Evolutionary conservation across 2,329 filamentous ascomycete genomes (phyloP).

Genomic region (Purpureocillium lavendulum): DNA sequence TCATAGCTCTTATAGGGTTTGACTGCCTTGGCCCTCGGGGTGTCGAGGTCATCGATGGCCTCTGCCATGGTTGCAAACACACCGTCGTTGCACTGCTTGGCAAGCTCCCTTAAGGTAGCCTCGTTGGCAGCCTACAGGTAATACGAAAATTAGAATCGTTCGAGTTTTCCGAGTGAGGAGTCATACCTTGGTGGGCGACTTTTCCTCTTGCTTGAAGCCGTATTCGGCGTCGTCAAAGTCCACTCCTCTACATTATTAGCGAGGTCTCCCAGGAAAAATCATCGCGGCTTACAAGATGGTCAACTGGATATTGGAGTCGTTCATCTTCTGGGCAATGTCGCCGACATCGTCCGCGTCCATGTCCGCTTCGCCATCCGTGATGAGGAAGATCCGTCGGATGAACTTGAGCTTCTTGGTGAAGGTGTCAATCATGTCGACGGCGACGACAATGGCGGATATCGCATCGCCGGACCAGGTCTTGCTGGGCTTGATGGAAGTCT

Average conservation of each 20-base stretch:
- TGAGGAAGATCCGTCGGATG: constrained; percentile 69
- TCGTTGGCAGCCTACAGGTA: constrained; percentile 54
- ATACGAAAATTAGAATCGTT: not conserved
- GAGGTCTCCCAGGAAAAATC: not conserved
- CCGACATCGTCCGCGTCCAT: constrained; percentile 67
- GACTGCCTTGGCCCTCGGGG: constrained; percentile 67
- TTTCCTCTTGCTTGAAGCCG: constrained; percentile 87
- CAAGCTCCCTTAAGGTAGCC: constrained; percentile 52
- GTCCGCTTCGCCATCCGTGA: constrained; percentile 70
- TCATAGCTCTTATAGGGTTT: constrained; percentile 72
- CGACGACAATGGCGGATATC: constrained; percentile 80
- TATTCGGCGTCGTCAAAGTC: constrained; percentile 91
- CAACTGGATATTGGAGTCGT: constrained; percentile 68
- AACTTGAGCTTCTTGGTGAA: constrained; percentile 79
- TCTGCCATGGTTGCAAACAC: constrained; percentile 78
- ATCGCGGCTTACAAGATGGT: constrained; percentile 58
- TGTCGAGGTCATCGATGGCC: constrained; percentile 71
- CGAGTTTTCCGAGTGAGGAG: too few species aligned
- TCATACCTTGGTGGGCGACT: constrained; percentile 59
- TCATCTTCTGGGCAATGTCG: constrained; percentile 65
- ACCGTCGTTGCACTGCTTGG: constrained; percentile 58
- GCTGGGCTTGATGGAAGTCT: constrained; percentile 57
- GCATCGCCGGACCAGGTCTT: constrained; percentile 66
- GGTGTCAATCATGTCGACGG: constrained; percentile 74
- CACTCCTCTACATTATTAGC: constrained; percentile 54